Evolutionary conservation across 305 asterid species (phyloP).

Genomic region (Plantago coronopus): DNA sequence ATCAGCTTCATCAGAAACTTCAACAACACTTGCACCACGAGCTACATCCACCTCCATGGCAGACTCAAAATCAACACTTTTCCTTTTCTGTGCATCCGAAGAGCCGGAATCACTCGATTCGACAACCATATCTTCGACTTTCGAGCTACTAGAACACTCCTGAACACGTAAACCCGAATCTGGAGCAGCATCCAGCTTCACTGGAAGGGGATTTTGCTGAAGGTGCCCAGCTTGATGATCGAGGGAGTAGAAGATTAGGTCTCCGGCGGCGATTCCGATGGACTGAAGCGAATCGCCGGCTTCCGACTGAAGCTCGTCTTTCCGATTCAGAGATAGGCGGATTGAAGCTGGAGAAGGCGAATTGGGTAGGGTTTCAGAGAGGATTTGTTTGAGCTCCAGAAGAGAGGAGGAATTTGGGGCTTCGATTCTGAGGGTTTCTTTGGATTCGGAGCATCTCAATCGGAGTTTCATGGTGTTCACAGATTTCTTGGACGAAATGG

Average conservation of each 20-base stretch:
- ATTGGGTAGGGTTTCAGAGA: conserved; percentile 44
- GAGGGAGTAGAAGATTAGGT: conserved; percentile 53
- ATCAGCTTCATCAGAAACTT: background rate
- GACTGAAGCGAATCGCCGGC: conserved; percentile 48
- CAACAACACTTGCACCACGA: conserved; percentile 19
- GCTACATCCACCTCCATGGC: conserved; percentile 40
- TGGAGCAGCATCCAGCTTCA: background rate
- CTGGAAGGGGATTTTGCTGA: background rate
- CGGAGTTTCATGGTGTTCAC: conserved; percentile 57
- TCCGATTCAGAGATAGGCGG: conserved; percentile 69
- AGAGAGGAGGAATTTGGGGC: conserved; percentile 48
- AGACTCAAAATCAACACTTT: background rate
- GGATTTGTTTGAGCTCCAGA: conserved; percentile 41
- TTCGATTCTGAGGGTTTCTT: conserved; percentile 63
- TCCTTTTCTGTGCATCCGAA: background rate
- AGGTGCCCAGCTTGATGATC: conserved; percentile 1
- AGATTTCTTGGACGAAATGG: background rate
- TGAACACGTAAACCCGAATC: too few species aligned
- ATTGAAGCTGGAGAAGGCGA: conserved; percentile 40
- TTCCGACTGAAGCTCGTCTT: conserved; percentile 52
- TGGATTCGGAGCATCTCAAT: conserved; percentile 56
- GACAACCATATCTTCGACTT: conserved; percentile 8
- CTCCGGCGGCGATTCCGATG: conserved; percentile 70
- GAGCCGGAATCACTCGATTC: conserved; percentile 13
- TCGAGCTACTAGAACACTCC: background rate